Conservation (phyloP, 2,329 filamentous ascomycete species). For the Cercospora zeae-maydis region DNA sequence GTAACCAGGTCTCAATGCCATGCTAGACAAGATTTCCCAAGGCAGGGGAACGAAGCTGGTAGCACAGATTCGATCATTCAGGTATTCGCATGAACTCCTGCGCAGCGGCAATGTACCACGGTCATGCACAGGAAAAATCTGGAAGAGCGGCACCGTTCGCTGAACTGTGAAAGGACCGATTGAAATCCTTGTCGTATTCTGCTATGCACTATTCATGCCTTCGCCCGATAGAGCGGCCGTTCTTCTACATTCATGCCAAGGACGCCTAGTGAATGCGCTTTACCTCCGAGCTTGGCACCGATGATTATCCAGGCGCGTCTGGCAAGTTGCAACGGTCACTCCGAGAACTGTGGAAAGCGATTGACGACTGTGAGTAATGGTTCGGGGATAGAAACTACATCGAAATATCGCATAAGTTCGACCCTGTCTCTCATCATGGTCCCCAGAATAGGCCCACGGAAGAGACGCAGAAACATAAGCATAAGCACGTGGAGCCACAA, state of each 20-base stretch:
- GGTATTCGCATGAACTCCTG: background rate
- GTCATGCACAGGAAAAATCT: background rate
- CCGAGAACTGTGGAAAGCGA: no score
- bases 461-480: background rate
- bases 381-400: no score
- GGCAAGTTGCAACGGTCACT: no score
- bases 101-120: background rate
- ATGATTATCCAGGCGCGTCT: background rate
- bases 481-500: background rate
- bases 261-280: slow-evolving; percentile 21
- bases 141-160: background rate
- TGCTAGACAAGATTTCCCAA: background rate
- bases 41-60: background rate
- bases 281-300: background rate
- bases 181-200: background rate
- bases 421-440: background rate
- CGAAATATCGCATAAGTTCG: background rate
- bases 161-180: background rate
- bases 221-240: background rate
- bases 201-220: background rate
- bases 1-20: background rate
- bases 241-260: slow-evolving; percentile 28
- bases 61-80: background rate
- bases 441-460: background rate
- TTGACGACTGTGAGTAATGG: no score